phyloP scores from a whole-genome alignment of 2,329 filamentous ascomycete species.

The Trichoderma semiorbis region DNA sequence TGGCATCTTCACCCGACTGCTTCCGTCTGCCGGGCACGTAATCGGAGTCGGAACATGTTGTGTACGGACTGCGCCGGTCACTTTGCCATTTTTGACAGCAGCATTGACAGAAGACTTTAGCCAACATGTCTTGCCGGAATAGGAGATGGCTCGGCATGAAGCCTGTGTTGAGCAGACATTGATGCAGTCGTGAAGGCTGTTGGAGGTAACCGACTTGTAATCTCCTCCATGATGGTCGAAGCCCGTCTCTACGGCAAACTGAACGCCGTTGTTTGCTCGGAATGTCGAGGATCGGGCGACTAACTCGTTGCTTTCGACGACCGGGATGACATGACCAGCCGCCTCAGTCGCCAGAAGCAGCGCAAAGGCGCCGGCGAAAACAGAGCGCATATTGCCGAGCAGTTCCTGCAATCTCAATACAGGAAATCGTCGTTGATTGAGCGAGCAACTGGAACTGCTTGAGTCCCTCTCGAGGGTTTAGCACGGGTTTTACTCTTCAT shows the following conservation, averaged over 20 bases:
- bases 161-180: background rate
- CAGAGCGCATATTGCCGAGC: background rate
- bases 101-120: background rate
- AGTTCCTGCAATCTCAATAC: background rate
- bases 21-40: background rate
- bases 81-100: background rate
- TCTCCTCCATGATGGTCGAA: background rate
- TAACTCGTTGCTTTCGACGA: background rate
- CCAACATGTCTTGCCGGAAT: slow-evolving; percentile 1
- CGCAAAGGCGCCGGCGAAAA: background rate
- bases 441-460: background rate
- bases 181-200: background rate
- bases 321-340: background rate
- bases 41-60: background rate
- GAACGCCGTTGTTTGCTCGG: background rate
- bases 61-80: background rate
- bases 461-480: background rate
- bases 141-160: background rate
- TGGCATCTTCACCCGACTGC: background rate
- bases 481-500: background rate
- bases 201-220: background rate
- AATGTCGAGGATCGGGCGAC: background rate
- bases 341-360: background rate
- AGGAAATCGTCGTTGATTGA: background rate
- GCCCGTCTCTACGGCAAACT: background rate